Conservation (phyloP, 176 grass and related monocot species). For the Zoysia japonica region DNA sequence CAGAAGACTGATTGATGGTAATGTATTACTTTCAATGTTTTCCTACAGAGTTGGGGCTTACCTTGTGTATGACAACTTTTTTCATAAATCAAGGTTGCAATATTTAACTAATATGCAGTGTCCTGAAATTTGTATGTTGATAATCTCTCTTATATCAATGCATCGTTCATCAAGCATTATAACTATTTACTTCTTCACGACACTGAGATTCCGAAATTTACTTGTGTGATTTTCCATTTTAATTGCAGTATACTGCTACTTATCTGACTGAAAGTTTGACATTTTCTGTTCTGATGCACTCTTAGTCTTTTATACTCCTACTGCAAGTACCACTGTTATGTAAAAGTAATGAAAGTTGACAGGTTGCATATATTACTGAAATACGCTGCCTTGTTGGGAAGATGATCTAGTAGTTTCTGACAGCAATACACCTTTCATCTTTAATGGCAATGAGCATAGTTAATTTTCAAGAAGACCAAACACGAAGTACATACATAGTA, state of each 20-base stretch:
- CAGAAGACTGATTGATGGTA: neutral
- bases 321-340: neutral
- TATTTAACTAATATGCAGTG: too few relatives aligned
- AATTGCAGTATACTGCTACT: neutral
- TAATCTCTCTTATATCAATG: neutral
- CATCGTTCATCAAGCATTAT: neutral
- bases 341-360: neutral
- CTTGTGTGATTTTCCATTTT: neutral
- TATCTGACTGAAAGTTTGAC: neutral
- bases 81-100: neutral
- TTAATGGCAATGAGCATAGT: neutral
- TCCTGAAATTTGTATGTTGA: neutral
- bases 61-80: neutral
- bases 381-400: too few relatives aligned
- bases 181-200: neutral
- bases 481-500: neutral
- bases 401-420: too few relatives aligned
- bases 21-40: neutral
- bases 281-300: neutral
- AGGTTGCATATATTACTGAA: neutral
- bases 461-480: neutral
- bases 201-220: neutral
- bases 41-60: neutral
- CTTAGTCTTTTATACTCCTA: neutral
- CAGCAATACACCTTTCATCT: neutral